These are phyloP conservation scores for Phalaenopsis hybrid DNA, from an alignment of 116 monocot genomes.

Conservation along the genomic window DNA sequence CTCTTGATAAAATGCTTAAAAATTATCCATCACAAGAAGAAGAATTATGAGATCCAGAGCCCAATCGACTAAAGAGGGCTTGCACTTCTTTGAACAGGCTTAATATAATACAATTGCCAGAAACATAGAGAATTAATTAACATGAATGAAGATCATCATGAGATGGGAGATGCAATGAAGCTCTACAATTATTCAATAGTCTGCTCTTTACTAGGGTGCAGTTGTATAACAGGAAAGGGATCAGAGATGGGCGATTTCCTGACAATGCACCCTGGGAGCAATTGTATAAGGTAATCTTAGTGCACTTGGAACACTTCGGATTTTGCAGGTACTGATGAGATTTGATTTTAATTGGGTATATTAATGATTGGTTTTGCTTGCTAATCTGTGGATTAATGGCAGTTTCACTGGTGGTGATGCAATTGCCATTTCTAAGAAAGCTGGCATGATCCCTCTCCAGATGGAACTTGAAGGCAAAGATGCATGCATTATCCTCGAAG, in stretches of 20 bases:
- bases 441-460: constrained; percentile 93
- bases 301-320: neutral
- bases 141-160: no score
- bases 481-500: constrained; percentile 95
- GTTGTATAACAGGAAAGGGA: constrained; percentile 95
- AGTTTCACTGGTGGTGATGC: constrained; percentile 99
- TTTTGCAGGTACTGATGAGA: neutral
- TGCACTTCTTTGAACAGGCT: no score
- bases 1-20: no score
- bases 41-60: no score
- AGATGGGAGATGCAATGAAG: no score
- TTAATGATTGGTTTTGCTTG: neutral
- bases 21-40: no score
- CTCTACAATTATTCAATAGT: no score
- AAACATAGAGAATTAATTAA: no score
- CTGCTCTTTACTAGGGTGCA: constrained; percentile 49
- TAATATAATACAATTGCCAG: no score
- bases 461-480: constrained; percentile 95
- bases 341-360: neutral
- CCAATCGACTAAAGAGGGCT: no score
- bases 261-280: constrained; percentile 94
- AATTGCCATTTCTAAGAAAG: constrained; percentile 93
- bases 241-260: constrained; percentile 98
- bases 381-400: neutral
- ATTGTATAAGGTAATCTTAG: constrained; percentile 77